A percentile compares a stretch with the other conserved stretches of the same genome.
Evolutionary conservation across 179 eudicot species (phyloP).

Genomic region (Drosera spatulata): DNA sequence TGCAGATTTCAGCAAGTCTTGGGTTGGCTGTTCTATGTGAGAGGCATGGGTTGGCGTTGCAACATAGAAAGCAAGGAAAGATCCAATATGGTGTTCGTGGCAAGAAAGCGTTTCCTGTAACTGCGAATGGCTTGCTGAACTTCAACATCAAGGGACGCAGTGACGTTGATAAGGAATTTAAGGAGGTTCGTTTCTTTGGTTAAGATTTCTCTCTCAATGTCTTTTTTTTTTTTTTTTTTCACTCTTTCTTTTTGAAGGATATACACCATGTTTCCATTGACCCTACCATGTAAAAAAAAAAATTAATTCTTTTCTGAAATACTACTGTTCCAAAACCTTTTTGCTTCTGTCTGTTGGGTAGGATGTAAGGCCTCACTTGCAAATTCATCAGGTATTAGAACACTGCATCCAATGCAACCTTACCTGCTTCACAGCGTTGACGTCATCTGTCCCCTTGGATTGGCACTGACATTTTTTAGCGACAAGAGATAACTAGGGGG

Average conservation of each 20-base stretch:
- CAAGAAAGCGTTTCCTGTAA: slow-evolving; percentile 66
- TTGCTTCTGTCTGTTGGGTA: not conserved
- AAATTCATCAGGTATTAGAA: no score
- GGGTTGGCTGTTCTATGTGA: slow-evolving; percentile 32
- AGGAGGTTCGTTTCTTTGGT: slow-evolving; percentile 36
- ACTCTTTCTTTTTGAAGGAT: no score
- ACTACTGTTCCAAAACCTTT: not conserved
- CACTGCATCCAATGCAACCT: no score
- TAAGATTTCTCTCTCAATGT: not conserved
- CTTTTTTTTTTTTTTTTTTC: not conserved
- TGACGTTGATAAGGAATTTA: slow-evolving; percentile 51
- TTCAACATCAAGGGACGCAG: slow-evolving; percentile 68
- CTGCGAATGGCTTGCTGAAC: slow-evolving; percentile 36
- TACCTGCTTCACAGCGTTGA: no score
- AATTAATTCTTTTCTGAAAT: not conserved
- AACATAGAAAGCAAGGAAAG: slow-evolving; percentile 42
- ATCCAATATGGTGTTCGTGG: slow-evolving; percentile 48
- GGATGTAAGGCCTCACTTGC: no score
- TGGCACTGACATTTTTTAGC: not conserved
- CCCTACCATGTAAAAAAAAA: not conserved
- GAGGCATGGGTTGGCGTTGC: slow-evolving; percentile 12
- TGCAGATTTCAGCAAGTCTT: slow-evolving; percentile 48
- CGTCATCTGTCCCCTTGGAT: not conserved
- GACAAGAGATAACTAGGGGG: not conserved
- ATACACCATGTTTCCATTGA: not conserved